Evolutionary conservation across 1,139 yeast species (phyloP).

Genomic region (Meyerozyma athensensis): DNA sequence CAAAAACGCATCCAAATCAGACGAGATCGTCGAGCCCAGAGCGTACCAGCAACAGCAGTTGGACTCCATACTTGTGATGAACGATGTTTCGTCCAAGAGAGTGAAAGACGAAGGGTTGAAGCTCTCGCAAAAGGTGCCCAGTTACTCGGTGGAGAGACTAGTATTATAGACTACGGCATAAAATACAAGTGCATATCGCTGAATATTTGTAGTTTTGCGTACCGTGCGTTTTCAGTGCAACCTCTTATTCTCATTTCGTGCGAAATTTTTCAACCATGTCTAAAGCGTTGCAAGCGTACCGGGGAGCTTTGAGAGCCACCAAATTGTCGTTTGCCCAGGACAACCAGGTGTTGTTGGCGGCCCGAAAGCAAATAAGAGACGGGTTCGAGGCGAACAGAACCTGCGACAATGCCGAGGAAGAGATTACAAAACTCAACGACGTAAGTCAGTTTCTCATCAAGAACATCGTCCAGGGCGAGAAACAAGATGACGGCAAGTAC

Average conservation of each 20-base stretch:
- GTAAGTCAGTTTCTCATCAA: constrained; percentile 62
- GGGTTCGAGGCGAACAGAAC: constrained; percentile 47
- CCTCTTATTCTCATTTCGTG: not conserved
- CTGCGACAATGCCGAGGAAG: constrained; percentile 40
- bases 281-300: constrained; percentile 52
- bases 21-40: constrained; percentile 18
- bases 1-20: constrained; percentile 15
- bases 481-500: constrained; percentile 42
- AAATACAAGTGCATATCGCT: not conserved
- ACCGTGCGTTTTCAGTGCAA: too few relatives aligned
- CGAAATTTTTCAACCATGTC: not conserved
- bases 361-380: constrained; percentile 59
- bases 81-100: constrained; percentile 25
- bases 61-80: constrained; percentile 37
- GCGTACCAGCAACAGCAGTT: constrained; percentile 26
- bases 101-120: constrained; percentile 26
- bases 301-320: constrained; percentile 69
- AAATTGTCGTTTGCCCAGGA: constrained; percentile 50
- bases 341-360: constrained; percentile 45
- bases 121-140: constrained; percentile 39
- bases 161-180: constrained; percentile 22
- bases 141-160: constrained; percentile 50
- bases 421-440: constrained; percentile 60
- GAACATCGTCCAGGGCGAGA: constrained; percentile 82
- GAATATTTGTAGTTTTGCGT: too few relatives aligned